These are phyloP conservation scores for Penicillium argentinense DNA, from an alignment of 495 filamentous ascomycete species.

Conservation along the genomic window DNA sequence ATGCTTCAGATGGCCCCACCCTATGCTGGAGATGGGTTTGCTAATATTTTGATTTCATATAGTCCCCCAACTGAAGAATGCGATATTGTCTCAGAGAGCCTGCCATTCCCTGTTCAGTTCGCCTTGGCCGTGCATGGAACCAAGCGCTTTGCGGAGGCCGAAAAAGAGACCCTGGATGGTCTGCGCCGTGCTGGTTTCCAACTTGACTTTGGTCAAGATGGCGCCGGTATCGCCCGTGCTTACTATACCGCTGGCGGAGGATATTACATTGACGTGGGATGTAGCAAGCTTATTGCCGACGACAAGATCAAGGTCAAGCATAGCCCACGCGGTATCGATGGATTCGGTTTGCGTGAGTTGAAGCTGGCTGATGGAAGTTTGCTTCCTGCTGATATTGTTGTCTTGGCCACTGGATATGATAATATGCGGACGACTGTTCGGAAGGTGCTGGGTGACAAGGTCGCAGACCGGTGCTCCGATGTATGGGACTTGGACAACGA, in stretches of 20 bases:
- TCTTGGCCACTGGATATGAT: constrained; percentile 79
- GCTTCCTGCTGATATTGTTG: constrained; percentile 72
- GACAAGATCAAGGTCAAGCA: constrained; percentile 75
- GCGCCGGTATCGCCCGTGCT: constrained; percentile 63
- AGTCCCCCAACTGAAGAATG: constrained; percentile 56
- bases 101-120: constrained; percentile 60
- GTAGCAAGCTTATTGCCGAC: constrained; percentile 69
- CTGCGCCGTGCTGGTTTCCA: constrained; percentile 67
- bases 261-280: constrained; percentile 77
- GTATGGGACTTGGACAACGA: constrained; percentile 83
- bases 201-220: constrained; percentile 63
- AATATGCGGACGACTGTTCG: constrained; percentile 69
- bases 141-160: constrained; percentile 44
- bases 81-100: constrained; percentile 57
- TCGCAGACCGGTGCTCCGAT: constrained; percentile 64
- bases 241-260: constrained; percentile 73
- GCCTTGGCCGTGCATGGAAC: constrained; percentile 53
- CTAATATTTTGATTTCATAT: background rate
- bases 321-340: constrained; percentile 57
- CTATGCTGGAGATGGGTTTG: background rate
- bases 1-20: background rate
- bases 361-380: constrained; percentile 62
- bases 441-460: constrained; percentile 65
- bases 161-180: constrained; percentile 57
- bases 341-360: constrained; percentile 54